Base-by-base conservation (phyloP, 2,329 filamentous ascomycete genomes). In the Pseudogymnoascus verrucosus region DNA sequence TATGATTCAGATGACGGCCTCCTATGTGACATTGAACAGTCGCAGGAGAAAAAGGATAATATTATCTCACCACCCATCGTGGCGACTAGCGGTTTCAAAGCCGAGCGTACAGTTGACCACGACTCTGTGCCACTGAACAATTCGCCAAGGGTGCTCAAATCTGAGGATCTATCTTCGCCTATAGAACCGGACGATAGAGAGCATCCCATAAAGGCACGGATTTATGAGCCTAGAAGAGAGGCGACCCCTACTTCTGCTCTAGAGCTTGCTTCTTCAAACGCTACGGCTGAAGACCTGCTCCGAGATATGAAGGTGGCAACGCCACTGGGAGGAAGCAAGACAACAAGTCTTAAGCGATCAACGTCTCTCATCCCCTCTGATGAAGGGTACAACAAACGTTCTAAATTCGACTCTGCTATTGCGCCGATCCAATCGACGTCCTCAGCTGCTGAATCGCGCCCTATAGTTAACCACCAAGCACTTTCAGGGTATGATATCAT, bases 1-100 rank as follows among this genome's bases (percentile, higher is more conserved):
- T 78, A 80, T 34, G 82, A 85, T 65, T 83, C 79, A 1, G 82
- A 85, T 59, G 82, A 84, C 63, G 81, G 84, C n/a, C 68, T 72
- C 2, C 68, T 77, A 51, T 67, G 71, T 16, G 72, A 76, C 37
- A 68, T 74, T 19, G 66, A 71, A 54, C 64, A 70, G 31, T 71
- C 69, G 14, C 71, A 73, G 44, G 28, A 26, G 34, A 62, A 51
- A 66, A 64, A 37, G 19, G 36, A 26, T 6, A 36, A 19, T 5
- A 23, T 5, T 4, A 14, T n/a, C 12, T 7, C 28, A 8, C 8
- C 47, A 31, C 47, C 47, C 14, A 54, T 16, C 8, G 3, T 54
- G 47, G 7, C 26, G 23, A 16, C 47, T 23, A 31, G 14, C 23
- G 16, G 8, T 31, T 28, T 16, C 14, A 54, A 31, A 54, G 14